Evolutionary conservation across 2,329 filamentous ascomycete species (phyloP), one percentile per base, ranked within the genome.

Genomic region (Fusarium sororula): DNA sequence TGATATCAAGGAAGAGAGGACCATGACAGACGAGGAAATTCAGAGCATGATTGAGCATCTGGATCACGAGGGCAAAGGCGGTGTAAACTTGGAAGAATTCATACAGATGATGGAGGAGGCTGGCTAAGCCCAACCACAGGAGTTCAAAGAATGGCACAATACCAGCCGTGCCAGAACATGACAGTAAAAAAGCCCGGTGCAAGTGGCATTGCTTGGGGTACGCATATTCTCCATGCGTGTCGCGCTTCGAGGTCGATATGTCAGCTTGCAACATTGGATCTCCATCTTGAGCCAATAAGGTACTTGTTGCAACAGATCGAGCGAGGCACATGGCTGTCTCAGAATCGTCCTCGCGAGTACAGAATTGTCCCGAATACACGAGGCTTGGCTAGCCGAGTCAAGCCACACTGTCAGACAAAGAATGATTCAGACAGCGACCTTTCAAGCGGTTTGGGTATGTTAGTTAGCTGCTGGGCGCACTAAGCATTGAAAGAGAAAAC

Each of bases 31-130:
- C 80, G 93, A 97, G 79, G 96, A 99, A 82, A 87, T 99, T 70
- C 88, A 90, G 77, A 95, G 95, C 74, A 99, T 99, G 96, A 96
- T 99, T 84, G 95, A 98, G 80, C 96, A 98, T 83, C 97, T 98
- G 85, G 96, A 99, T 85, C 88, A 98, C 74, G 94, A 97, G 80
- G 96, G 94, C 3, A 97, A 97, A 77, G 95, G 95, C 17, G 95
- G 89, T 63, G 91, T 93, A 13, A 90, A 89, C 73, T 86, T 90
- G 75, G 91, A 93, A 66, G 91, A 93, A 81, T 93, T 93, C 79
- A 88, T 91, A 59, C 89, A 90, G 78, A 90, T 91, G 83, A 88
- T 89, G 86, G 83, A 84, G 67, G 83, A 85, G 77, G 82, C 82
- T 67, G 79, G 81, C 60, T 82, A 81, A 77, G 41, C 30, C n/a